Percentiles rank a stretch among this genome's conserved stretches.
Conservation (phyloP, 352 stramenopile genomes). For the Globisporangium orthogonon region DNA sequence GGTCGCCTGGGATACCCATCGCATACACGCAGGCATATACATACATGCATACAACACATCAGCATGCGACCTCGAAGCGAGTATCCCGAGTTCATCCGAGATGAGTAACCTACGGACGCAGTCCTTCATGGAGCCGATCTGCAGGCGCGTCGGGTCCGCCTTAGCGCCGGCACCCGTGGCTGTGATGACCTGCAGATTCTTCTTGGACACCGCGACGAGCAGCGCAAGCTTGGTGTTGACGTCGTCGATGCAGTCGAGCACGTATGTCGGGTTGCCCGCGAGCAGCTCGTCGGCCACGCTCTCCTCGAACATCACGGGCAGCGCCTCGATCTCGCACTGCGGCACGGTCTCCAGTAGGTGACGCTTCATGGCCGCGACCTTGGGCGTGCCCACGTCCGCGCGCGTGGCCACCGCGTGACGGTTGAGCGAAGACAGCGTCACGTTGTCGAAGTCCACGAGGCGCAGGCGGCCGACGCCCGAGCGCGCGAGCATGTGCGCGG, state of each 20-base stretch:
- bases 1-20: slow-evolving; percentile 62
- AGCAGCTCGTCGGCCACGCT: slow-evolving; percentile 77
- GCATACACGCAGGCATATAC: background rate
- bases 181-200: slow-evolving; percentile 79
- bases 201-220: slow-evolving; percentile 85
- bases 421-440: slow-evolving; percentile 98
- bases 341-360: slow-evolving; percentile 69
- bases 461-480: slow-evolving; percentile 92
- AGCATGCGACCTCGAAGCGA: background rate
- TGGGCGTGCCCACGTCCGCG: slow-evolving; percentile 94
- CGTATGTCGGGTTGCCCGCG: slow-evolving; percentile 84
- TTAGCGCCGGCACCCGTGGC: slow-evolving; percentile 93
- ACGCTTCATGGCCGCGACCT: slow-evolving; percentile 86
- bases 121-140: slow-evolving; percentile 95
- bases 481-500: slow-evolving; percentile 96
- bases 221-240: slow-evolving; percentile 96
- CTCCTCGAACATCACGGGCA: slow-evolving; percentile 89
- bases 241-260: slow-evolving; percentile 99
- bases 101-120: slow-evolving; percentile 59
- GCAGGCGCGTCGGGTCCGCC: slow-evolving; percentile 93
- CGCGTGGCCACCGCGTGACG: slow-evolving; percentile 96
- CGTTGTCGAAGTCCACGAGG: slow-evolving; percentile 99
- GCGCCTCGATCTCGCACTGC: slow-evolving; percentile 82
- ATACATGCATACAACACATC: slow-evolving; percentile 1
- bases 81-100: background rate